A percentile compares a stretch with the other conserved stretches of the same genome.
Conservation (phyloP, 1,139 yeast species). For the Pichia sp. region DNA sequence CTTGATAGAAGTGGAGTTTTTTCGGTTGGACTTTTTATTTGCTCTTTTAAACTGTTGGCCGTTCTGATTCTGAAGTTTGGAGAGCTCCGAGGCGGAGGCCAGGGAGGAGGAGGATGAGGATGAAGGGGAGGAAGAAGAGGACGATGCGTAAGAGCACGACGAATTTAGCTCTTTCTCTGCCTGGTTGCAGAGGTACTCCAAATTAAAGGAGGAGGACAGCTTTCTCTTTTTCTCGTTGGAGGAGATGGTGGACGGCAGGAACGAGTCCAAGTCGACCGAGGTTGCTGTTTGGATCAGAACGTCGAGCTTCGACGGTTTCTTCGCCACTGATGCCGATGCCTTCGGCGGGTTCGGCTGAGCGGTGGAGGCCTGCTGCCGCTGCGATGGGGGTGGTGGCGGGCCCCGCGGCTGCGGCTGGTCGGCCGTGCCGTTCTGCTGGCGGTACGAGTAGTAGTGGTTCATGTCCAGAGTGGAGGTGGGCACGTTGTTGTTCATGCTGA, state of each 20-base stretch:
- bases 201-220: slow-evolving; percentile 8
- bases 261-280: slow-evolving; percentile 15
- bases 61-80: background rate
- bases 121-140: background rate
- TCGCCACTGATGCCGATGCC: background rate
- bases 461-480: slow-evolving; percentile 23
- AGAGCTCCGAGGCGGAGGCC: background rate
- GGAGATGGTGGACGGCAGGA: slow-evolving; percentile 1
- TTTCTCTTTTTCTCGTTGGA: slow-evolving; percentile 2
- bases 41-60: background rate
- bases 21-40: background rate
- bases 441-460: slow-evolving; percentile 17
- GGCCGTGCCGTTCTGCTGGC: slow-evolving; percentile 10
- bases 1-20: background rate
- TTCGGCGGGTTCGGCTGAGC: too few relatives aligned
- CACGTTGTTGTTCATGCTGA: slow-evolving; percentile 25
- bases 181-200: slow-evolving; percentile 16
- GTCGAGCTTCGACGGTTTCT: slow-evolving; percentile 26
- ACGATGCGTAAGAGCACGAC: too few relatives aligned
- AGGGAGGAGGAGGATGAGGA: background rate
- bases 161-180: slow-evolving; percentile 16
- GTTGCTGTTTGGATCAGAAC: slow-evolving; percentile 31
- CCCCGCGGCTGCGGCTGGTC: background rate
- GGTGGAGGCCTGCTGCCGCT: too few relatives aligned
- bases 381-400: background rate